Evolutionary conservation across 129 eudicot genomes (phyloP), one percentile per base, ranked within the genome.

Genomic region (Escallonia herrerae): DNA sequence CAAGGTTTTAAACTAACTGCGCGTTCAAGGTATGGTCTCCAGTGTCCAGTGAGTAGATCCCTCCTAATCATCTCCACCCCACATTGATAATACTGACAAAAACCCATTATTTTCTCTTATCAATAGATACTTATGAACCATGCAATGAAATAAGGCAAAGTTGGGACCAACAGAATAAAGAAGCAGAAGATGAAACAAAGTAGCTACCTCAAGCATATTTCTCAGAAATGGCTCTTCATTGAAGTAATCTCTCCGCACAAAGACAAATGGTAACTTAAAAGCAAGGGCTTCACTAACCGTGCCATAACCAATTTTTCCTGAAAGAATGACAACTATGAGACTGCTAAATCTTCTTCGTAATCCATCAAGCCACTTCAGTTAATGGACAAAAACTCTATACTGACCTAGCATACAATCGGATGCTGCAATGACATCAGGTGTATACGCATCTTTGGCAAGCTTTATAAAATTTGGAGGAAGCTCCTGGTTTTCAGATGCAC

Each of bases 1-100:
- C 95, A 81, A 41, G 99, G 99, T 63, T 78, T 84, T 65, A 93
- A 74, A 69, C 87, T 80, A 37, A 91, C 62, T 43, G 99, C 99
- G 41, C 89, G 90, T 67, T 93, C 96, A 60, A 93, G 83, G 76
- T 93, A 93, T 3, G 96, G 93, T 22, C 68, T 78, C 99, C 99
- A 93, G 54, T 93, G 96, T 66, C 99, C 99, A 53, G 95, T 89
- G 57, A 93, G 95, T 71, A 93, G 70, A 76, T 93, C 99, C 77
- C 99, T 80, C 72, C 99, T 79, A 61, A 93, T 93, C 99, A 93
- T 93, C 95, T 93, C 99, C 79, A 93, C 99, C 42, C 99, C 99
- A 58, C 91, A 79, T 77, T 93, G 99, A 82, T 79, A 83, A 67
- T 64, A 82, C 99, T 93, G 74, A 45, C 44, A 10, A 53, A 43